A percentile compares a stretch with the other conserved stretches of the same genome.
Evolutionary conservation across 345 rosid genomes (phyloP).

Genomic region (Reutealis trisperma): DNA sequence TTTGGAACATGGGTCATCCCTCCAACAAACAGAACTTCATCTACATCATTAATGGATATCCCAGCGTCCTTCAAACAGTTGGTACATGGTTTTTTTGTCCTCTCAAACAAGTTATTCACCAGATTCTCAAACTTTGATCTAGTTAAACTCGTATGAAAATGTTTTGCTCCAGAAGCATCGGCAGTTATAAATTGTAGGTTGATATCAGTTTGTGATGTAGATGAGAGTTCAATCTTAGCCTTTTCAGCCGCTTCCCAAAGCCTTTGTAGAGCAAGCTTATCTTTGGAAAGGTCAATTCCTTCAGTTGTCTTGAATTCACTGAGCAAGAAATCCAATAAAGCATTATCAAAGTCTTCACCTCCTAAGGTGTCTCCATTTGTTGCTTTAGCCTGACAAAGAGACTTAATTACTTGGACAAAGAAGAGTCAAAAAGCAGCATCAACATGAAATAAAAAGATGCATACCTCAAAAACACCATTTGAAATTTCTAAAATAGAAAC

Average conservation of each 20-base stretch:
- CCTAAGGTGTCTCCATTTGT: constrained; percentile 98
- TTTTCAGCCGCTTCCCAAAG: constrained; percentile 90
- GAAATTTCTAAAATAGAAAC: constrained; percentile 86
- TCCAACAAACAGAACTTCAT: constrained; percentile 86
- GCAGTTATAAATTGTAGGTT: constrained; percentile 87
- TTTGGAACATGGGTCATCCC: constrained; percentile 99
- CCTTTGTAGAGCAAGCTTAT: constrained; percentile 84
- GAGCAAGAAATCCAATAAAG: constrained; percentile 71
- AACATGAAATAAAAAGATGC: not conserved
- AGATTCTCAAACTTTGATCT: constrained; percentile 71
- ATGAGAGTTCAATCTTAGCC: constrained; percentile 88
- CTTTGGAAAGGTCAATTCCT: constrained; percentile 70
- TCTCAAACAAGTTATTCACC: constrained; percentile 72
- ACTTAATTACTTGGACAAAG: not conserved
- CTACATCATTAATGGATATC: constrained; percentile 62
- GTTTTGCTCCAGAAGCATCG: constrained; percentile 82
- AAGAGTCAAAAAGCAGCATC: not conserved
- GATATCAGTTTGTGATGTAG: constrained; percentile 81
- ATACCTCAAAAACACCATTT: constrained; percentile 91
- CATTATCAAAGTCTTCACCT: constrained; percentile 91
- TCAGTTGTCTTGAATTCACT: constrained; percentile 45
- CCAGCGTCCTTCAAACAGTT: constrained; percentile 86
- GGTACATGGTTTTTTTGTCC: constrained; percentile 69
- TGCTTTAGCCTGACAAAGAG: constrained; percentile 69
- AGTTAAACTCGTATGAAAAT: constrained; percentile 75